phyloP scores from a whole-genome alignment of 257 asterid species.

The Nicotiana noctiflora region DNA sequence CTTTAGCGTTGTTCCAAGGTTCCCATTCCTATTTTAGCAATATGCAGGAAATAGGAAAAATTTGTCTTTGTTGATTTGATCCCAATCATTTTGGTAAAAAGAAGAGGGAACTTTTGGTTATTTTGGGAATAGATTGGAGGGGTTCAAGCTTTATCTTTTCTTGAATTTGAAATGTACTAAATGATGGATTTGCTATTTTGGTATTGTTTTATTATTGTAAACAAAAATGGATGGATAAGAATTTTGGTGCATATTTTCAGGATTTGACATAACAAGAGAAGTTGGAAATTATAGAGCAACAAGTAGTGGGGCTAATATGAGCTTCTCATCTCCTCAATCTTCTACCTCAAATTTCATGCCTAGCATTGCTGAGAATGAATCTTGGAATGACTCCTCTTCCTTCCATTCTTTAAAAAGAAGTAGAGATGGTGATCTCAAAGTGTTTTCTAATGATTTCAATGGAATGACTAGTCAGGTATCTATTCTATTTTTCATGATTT shows the following conservation, averaged over 20 bases:
- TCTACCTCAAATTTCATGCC: slow-evolving; percentile 71
- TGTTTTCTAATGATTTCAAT: slow-evolving; percentile 37
- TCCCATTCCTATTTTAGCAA: background rate
- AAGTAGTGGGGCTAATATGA: slow-evolving; percentile 27
- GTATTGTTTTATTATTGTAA: background rate
- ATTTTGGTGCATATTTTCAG: slow-evolving; percentile 30
- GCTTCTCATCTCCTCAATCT: slow-evolving; percentile 45
- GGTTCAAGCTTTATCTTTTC: background rate
- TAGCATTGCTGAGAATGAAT: slow-evolving; percentile 62
- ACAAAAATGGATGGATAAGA: background rate
- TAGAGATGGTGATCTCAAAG: slow-evolving; percentile 50
- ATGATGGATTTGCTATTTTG: background rate
- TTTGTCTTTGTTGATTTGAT: background rate
- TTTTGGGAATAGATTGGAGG: background rate
- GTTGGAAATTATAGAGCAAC: slow-evolving; percentile 47
- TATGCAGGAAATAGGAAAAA: background rate
- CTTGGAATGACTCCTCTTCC: slow-evolving; percentile 47
- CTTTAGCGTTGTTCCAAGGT: too few relatives aligned
- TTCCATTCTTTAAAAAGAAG: slow-evolving; percentile 55
- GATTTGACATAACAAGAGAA: slow-evolving; percentile 55
- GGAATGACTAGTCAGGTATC: slow-evolving; percentile 46
- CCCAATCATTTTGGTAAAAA: background rate
- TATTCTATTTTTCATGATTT: background rate
- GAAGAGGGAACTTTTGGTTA: background rate
- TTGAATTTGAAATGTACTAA: background rate